Evolutionary conservation across 2,329 filamentous ascomycete genomes (phyloP), one percentile per base, ranked within the genome.

Genomic region (Alternaria conjuncta): DNA sequence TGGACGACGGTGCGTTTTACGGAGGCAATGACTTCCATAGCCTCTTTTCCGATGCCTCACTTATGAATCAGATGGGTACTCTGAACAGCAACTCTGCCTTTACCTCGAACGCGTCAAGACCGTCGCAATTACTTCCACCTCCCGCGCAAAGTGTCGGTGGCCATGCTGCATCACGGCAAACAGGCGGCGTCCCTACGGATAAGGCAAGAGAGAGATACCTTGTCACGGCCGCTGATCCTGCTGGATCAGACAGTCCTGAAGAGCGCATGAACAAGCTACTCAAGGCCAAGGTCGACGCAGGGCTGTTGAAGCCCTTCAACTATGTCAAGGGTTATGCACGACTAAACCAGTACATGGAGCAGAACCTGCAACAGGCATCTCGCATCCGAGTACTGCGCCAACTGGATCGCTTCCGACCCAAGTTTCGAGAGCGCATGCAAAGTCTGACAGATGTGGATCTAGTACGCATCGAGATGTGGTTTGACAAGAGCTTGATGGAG

Each of bases 381-480:
- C 94, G 96, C 66, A 91, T 96, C 73, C 96, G 96, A 82, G 97
- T 99, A 66, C 83, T 97, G 47, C 89, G 93, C 64, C 95, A 97
- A 75, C 87, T 99, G 46, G 93, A 97, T 80, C 90, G 92, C 60
- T 99, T 99, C 81, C 87, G 96, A 49, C 96, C 96, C 15, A 97
- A 97, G 76, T 99, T 99, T 76, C 88, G 96, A 66, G 95, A 98
- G 80, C 94, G 96, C 82, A 95, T 97, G 78, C 94, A 98, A 69
- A 90, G 87, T 32, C 84, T 98, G 76, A 97, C 93, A 2, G 96
- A 99, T 80, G 92, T 97, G 78, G 93, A 99, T 80, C 88, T 99
- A 25, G 90, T 98, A 26, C 89, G 94, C 63, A 95, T 98, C 11
- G 96, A 99, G 82, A 97, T 98, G 93, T 98, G 96, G 95, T 98